Evolutionary conservation across 129 eudicot genomes (phyloP).

Genomic region (Saussurea involucrata): DNA sequence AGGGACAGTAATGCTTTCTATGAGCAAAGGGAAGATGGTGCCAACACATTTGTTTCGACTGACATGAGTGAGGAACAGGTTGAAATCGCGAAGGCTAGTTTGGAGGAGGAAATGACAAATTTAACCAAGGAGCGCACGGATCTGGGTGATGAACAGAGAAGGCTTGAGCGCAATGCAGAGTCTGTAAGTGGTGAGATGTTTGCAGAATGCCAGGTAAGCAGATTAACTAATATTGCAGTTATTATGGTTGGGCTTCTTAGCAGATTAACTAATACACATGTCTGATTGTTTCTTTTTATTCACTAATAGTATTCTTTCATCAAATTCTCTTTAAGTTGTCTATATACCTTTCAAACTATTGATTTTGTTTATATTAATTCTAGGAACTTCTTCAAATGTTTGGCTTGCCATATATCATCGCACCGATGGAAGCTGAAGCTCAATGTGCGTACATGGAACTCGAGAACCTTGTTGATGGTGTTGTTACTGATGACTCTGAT

Average conservation of each 20-base stretch:
- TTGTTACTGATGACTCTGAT: slow-evolving; percentile 97
- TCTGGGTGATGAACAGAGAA: slow-evolving; percentile 76
- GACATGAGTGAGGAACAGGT: slow-evolving; percentile 31
- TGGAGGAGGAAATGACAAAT: slow-evolving; percentile 65
- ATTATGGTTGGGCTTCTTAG: background rate
- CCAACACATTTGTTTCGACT: slow-evolving; percentile 13
- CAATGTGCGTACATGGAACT: slow-evolving; percentile 98
- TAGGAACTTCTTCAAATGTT: slow-evolving; percentile 99
- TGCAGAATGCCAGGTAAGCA: slow-evolving; percentile 87
- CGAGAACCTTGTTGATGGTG: slow-evolving; percentile 91
- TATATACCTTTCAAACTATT: background rate
- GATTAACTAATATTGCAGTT: background rate
- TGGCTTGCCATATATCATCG: slow-evolving; percentile 96
- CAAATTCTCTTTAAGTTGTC: background rate
- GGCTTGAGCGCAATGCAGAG: slow-evolving; percentile 88
- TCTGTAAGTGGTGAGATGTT: slow-evolving; percentile 92
- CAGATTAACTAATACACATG: background rate
- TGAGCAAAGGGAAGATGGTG: slow-evolving; percentile 22
- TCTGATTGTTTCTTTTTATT: background rate
- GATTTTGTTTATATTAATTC: slow-evolving; percentile 11
- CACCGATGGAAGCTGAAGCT: slow-evolving; percentile 99
- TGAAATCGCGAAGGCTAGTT: slow-evolving; percentile 41
- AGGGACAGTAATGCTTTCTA: slow-evolving; percentile 8
- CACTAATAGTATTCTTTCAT: background rate
- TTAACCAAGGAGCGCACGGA: slow-evolving; percentile 50